Percentiles rank a stretch among this genome's conserved stretches.
These are phyloP conservation scores for Picocystis sp. DNA, from an alignment of 163 green algal species.

Conservation along the genomic window DNA sequence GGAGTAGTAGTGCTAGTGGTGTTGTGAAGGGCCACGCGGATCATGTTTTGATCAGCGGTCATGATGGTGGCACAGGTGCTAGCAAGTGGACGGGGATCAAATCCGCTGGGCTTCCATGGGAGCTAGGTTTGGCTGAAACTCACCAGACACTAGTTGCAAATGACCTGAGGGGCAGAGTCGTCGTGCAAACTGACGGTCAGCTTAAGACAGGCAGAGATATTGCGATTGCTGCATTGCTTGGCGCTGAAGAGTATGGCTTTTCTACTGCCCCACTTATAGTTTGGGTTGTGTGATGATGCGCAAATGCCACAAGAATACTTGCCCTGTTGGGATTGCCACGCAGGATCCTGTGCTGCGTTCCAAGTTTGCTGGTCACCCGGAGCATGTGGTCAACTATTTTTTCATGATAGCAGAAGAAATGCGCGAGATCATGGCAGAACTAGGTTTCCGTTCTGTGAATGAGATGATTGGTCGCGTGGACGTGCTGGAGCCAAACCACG, in stretches of 20 bases:
- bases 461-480: constrained; percentile 76
- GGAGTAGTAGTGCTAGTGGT: constrained; percentile 60
- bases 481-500: constrained; percentile 43
- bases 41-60: constrained; percentile 84
- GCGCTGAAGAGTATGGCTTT: constrained; percentile 91
- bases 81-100: constrained; percentile 90
- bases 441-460: constrained; percentile 59
- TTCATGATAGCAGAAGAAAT: constrained; percentile 91
- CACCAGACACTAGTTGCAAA: constrained; percentile 93
- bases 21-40: constrained; percentile 83
- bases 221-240: constrained; percentile 63
- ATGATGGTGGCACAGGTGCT: constrained; percentile 82
- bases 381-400: constrained; percentile 91
- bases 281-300: constrained; percentile 90
- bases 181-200: constrained; percentile 59
- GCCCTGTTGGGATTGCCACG: constrained; percentile 74
- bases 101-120: constrained; percentile 74
- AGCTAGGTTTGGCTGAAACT: constrained; percentile 82
- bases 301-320: constrained; percentile 96
- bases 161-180: constrained; percentile 67
- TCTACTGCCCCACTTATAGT: constrained; percentile 82
- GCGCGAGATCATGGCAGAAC: constrained; percentile 60
- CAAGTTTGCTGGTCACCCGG: constrained; percentile 61
- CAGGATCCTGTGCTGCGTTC: constrained; percentile 79
- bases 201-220: constrained; percentile 84